Conservation (phyloP, 1,284 basidiomycete genomes). For the Rhizoctonia solani region DNA sequence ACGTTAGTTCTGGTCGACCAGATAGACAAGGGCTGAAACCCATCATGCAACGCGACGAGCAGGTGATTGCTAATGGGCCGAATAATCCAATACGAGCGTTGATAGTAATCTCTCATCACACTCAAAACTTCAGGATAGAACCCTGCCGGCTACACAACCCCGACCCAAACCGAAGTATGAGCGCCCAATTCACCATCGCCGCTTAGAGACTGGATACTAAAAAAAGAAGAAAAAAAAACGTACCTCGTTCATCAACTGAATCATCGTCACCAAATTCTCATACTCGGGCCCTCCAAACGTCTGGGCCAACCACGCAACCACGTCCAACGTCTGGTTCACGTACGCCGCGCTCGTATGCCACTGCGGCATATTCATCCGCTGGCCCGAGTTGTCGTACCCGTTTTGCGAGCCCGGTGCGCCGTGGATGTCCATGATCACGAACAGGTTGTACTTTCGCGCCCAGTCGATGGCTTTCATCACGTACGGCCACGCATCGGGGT, state of each 20-base stretch:
- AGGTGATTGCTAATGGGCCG: conserved; percentile 29
- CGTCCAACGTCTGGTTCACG: conserved; percentile 47
- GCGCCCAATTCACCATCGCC: too few species aligned
- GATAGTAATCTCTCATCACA: conserved; percentile 48
- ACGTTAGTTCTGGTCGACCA: conserved; percentile 49
- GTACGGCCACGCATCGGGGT: conserved; percentile 69
- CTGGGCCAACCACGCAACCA: conserved; percentile 45
- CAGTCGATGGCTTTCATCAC: conserved; percentile 66
- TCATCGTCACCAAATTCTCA: conserved; percentile 47
- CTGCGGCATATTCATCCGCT: conserved; percentile 48
- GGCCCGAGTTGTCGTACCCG: conserved; percentile 82
- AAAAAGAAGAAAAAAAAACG: too few species aligned
- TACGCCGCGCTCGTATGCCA: conserved; percentile 48
- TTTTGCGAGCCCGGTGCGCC: conserved; percentile 51
- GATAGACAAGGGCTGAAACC: conserved; percentile 50
- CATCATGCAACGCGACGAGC: conserved; percentile 51
- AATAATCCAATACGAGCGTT: conserved; percentile 37
- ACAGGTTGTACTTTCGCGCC: conserved; percentile 61
- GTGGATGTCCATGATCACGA: conserved; percentile 69
- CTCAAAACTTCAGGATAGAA: conserved; percentile 44
- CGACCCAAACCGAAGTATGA: not conserved
- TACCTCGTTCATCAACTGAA: conserved; percentile 49
- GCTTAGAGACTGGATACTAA: too few species aligned
- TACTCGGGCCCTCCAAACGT: conserved; percentile 45
- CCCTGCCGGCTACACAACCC: conserved; percentile 47